Base-by-base conservation (phyloP, 202 grass and related monocot genomes). In the Setaria viridis region DNA sequence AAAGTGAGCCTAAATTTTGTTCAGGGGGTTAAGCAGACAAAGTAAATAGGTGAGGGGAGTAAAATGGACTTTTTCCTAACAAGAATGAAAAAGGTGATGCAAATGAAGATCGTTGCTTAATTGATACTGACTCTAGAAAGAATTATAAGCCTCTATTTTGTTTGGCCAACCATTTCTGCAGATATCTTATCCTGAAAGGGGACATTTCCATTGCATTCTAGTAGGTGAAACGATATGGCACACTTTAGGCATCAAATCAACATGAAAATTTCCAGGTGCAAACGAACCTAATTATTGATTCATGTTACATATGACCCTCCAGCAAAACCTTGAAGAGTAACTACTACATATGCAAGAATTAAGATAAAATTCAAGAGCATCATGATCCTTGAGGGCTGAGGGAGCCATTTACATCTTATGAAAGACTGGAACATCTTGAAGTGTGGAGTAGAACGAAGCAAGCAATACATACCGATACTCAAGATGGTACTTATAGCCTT, bases 401-500 rank as follows among this genome's bases (percentile, higher is more conserved):
- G 9, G 20, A 70, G 14, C 65, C 65, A 12, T 82, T 76, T 46
- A 71, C 19, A 66, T 57, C 3, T 7, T 47, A 58, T n/a, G 55
- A 12, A 74, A 54, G 13, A 75, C 4, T 0, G 12, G 30, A 91
- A 64, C 39, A 46, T 37, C 9, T 62, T 69, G 46, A 53, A 43
- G 9, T 49, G 76, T 67, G 80, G 11, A 75, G 53, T 16, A 85
- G 70, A 63, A 6, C 30, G 10, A 74, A 87, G 25, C 39, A 46
- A 77, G 77, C 29, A 41, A 80, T 70, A 25, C 79, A 49, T 90
- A 99, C 97, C 97, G 85, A 63, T 96, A 93, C 63, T 93, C 73
- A 81, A 99, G 97, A 94, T 97, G 97, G 58, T 84, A 54, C 56
- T 83, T 88, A 47, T 74, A 88, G 70, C 74, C 90, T 70, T 85